Conservation (phyloP, 768 basidiomycete genomes). For the Xerocomus brunneocitrinus region DNA sequence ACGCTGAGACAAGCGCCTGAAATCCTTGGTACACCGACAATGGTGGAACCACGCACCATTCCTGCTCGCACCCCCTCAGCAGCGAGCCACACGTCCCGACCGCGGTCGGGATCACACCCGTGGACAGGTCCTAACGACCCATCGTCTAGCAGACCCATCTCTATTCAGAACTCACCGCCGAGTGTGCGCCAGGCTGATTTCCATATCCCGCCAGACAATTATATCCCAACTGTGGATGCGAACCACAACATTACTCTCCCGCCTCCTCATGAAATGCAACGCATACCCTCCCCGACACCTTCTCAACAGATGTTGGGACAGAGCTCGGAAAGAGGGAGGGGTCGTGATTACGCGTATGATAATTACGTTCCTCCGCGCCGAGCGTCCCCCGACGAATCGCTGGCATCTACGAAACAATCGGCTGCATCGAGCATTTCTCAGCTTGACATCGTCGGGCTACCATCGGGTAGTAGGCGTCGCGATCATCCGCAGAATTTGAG, state of each 20-base stretch:
- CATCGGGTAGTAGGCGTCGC: slow-evolving; percentile 14
- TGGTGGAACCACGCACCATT: slow-evolving; percentile 15
- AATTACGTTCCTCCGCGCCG: slow-evolving; percentile 18
- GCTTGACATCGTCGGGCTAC: slow-evolving; percentile 30
- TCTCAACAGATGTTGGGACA: slow-evolving; percentile 22
- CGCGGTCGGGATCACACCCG: slow-evolving; percentile 11
- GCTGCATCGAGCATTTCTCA: slow-evolving; percentile 30
- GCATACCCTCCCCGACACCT: slow-evolving; percentile 26
- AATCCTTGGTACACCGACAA: not conserved
- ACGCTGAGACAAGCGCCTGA: slow-evolving; percentile 11
- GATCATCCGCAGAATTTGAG: slow-evolving; percentile 24
- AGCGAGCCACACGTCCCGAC: slow-evolving; percentile 15
- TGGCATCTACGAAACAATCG: slow-evolving; percentile 28
- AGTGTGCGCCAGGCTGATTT: slow-evolving; percentile 16
- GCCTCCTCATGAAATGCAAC: slow-evolving; percentile 46
- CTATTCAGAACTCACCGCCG: slow-evolving; percentile 19
- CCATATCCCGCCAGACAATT: slow-evolving; percentile 43
- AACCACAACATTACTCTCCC: slow-evolving; percentile 42
- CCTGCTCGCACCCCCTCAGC: slow-evolving; percentile 4
- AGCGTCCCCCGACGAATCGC: slow-evolving; percentile 27
- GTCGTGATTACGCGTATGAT: slow-evolving; percentile 24
- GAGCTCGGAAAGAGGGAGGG: slow-evolving; percentile 17
- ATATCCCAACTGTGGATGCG: slow-evolving; percentile 41
- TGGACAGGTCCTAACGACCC: slow-evolving; percentile 16
- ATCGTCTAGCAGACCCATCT: slow-evolving; percentile 12